Evolutionary conservation across 1,139 yeast genomes (phyloP), one percentile per base, ranked within the genome.

Genomic region (Geotrichum histeridarum): DNA sequence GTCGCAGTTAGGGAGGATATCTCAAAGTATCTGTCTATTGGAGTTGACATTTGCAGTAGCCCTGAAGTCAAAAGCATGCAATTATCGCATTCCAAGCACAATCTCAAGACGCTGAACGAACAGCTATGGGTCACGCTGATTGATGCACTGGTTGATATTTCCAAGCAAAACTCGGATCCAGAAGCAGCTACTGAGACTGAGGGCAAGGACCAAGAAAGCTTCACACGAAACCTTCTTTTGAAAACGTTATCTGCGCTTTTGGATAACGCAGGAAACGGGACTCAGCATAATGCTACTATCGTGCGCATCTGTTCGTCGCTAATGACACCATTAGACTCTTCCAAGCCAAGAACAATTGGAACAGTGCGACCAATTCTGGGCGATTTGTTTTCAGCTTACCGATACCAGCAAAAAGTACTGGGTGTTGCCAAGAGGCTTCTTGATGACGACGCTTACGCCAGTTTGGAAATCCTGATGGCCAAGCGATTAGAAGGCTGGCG

Each of bases 351-450:
- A 31, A 60, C 62, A 2, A 51, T 65, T 33, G 68, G 67, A 3
- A 49, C 83, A 60, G 79, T 86, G n/a, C 72, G 85, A 38, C 75
- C 76, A 1, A 79, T 85, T 8, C 69, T 87, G 15, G 77, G 76
- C 44, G 89, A 85, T 54, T 77, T 85, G 6, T 82, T 84, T 58
- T 69, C 81, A 6, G 83, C 89, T 0, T 83, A 83, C 62, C 72
- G 81, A 1, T 83, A 82, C 62, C 93, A 86, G 61, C 76, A 77
- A 53, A 80, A 78, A 54, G 77, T 84, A 60, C 68, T 83, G 32
- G 68, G 70, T n/a, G 75, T 83, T 4, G 77, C 83, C 1, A 72
- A 82, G 45, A 70, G 71, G 42, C 72, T 86, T 60, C 69, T 85
- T 27, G 81, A 83, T 61, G 73, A 73, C 38, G 84, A 79, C 54